Evolutionary conservation across 108 stramenopile species (phyloP).

Genomic region (Chaetoceros tenuissimus): DNA sequence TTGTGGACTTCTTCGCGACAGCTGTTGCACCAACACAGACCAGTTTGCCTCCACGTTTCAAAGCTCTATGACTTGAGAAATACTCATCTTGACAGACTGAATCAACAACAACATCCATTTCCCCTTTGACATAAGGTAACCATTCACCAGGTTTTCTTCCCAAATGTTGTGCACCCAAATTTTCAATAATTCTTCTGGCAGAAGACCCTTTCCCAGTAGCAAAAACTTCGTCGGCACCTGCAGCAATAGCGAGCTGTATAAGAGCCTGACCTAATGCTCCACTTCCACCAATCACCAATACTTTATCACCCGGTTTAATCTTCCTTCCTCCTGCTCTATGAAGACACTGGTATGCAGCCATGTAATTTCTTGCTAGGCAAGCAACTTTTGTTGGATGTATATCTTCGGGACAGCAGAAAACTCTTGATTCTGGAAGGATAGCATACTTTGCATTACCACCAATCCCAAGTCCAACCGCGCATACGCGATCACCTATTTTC

Average conservation of each 20-base stretch:
- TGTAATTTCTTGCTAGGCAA: constrained; percentile 58
- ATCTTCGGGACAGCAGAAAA: constrained; percentile 36
- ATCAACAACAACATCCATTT: constrained; percentile 64
- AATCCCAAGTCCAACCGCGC: constrained; percentile 25
- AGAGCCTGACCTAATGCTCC: constrained; percentile 58
- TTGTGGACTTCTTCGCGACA: background rate
- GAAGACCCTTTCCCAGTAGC: constrained; percentile 27
- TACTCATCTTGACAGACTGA: constrained; percentile 36
- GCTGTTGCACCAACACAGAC: constrained; percentile 43
- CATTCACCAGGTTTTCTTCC: constrained; percentile 32
- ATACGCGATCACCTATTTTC: constrained; percentile 50
- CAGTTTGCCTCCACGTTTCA: constrained; percentile 35
- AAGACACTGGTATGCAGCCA: constrained; percentile 48
- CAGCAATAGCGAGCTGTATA: constrained; percentile 39
- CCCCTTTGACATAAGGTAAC: constrained; percentile 33
- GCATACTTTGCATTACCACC: constrained; percentile 66
- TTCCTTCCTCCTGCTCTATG: constrained; percentile 22
- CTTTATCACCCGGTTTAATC: constrained; percentile 27
- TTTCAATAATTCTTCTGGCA: constrained; percentile 5
- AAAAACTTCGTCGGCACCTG: constrained; percentile 43
- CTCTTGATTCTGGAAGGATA: constrained; percentile 18
- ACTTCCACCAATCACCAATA: constrained; percentile 54
- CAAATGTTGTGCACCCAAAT: constrained; percentile 32
- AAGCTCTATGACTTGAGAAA: constrained; percentile 25
- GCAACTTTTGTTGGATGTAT: constrained; percentile 41